Base-by-base conservation (phyloP, 345 rosid species). In the Gynandropsis gynandra region DNA sequence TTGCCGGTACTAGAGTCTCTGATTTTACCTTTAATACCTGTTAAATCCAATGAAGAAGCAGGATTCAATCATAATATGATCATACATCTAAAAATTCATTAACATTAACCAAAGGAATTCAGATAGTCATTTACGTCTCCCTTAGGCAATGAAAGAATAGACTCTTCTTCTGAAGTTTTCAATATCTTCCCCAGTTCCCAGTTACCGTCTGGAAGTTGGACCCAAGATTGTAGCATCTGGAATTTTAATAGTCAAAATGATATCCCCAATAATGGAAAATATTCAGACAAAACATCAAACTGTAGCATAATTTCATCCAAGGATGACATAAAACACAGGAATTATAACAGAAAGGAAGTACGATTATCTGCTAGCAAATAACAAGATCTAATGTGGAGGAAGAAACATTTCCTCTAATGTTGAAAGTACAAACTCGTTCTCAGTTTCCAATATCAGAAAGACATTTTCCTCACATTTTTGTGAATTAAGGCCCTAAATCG, bases 171-270 rank as follows among this genome's bases (percentile, higher is more conserved):
- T 39, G 85, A 74, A 56, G 78, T 69, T 58, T 87, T 72, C 64
- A 87, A 48, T 46, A 81, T 72, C 72, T 76, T 85, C 63, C 73
- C 95, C 64, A 85, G 82, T 71, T 75, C 88, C 98, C 98, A 92
- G 41, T 82, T 73, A 43, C 95, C 90, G 72, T 74, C 76, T 47
- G 93, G 73, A 68, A 75, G 87, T 78, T 76, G 93, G 73, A 74
- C 63, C 96, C 96, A 92, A 52, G 87, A 78, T 20, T 87, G 98
- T 54, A 79, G 77, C 62, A 80, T 81, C 97, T 85, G 82, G 64
- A 63, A 67, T 59, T 47, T 47, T 58, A 46, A 74, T 38, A 40
- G 21, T 64, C 54, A 50, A 38, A 51, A 51, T 19, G 10, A 7
- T 44, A 16, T 58, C 52, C 50, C 64, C 14, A 9, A 37, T 27